These are phyloP conservation scores for Mortierella sp. DNA, from an alignment of 371 early-diverging fungal genomes.

Conservation along the genomic window DNA sequence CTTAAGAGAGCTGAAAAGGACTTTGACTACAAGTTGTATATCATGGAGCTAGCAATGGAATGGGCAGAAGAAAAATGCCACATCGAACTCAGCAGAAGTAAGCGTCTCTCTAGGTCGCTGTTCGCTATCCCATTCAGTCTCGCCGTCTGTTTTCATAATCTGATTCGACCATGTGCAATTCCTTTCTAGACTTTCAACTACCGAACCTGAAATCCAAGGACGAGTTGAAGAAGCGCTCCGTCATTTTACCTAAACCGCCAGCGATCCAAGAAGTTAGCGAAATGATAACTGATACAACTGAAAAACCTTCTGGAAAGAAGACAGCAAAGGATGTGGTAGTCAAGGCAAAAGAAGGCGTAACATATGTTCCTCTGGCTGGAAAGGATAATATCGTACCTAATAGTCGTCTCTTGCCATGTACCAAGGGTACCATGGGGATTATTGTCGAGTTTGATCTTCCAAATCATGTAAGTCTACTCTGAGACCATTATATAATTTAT, in stretches of 20 bases:
- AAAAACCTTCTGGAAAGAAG: background rate
- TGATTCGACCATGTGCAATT: background rate
- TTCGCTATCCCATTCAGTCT: background rate
- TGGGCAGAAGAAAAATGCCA: constrained; percentile 73
- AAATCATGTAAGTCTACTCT: constrained; percentile 33
- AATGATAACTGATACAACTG: background rate
- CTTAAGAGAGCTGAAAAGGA: constrained; percentile 66
- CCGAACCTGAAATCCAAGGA: constrained; percentile 74
- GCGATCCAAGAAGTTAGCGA: constrained; percentile 57
- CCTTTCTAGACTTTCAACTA: constrained; percentile 67
- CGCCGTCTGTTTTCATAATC: background rate
- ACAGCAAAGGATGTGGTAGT: background rate
- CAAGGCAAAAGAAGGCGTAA: background rate
- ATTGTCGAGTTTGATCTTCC: constrained; percentile 49
- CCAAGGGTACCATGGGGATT: constrained; percentile 45
- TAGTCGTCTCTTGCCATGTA: constrained; percentile 26
- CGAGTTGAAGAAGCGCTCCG: constrained; percentile 65
- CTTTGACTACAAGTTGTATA: constrained; percentile 71
- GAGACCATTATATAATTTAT: background rate
- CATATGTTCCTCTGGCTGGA: constrained; percentile 26
- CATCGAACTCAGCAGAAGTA: constrained; percentile 46
- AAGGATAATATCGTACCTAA: constrained; percentile 31
- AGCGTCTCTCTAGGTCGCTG: background rate
- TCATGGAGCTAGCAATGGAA: constrained; percentile 76
- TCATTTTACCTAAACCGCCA: constrained; percentile 69